phyloP scores from a whole-genome alignment of 1,284 basidiomycete species.

The Boletellus sp. region DNA sequence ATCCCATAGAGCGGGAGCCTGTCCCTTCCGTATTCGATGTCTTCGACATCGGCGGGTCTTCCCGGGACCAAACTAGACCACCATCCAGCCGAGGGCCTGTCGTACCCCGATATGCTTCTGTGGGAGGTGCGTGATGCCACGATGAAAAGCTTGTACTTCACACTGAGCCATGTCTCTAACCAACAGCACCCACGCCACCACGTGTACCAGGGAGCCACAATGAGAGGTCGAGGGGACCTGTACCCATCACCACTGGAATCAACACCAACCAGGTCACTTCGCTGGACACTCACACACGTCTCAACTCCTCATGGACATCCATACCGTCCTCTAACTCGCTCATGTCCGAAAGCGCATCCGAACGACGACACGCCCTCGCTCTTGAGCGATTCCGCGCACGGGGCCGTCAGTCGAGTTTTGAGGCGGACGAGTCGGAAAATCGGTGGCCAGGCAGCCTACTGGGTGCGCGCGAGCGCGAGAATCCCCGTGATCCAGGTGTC shows the following conservation, averaged over 20 bases:
- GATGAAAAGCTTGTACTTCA: neutral
- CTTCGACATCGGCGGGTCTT: slow-evolving; percentile 22
- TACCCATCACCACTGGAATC: slow-evolving; percentile 9
- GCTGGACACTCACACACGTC: slow-evolving; percentile 20
- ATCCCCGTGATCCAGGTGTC: slow-evolving; percentile 8
- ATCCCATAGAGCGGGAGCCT: slow-evolving; percentile 19
- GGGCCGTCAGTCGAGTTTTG: slow-evolving; percentile 21
- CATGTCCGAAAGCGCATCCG: slow-evolving; percentile 42
- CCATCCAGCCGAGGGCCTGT: slow-evolving; percentile 9
- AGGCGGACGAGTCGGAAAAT: slow-evolving; percentile 24
- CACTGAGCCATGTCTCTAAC: slow-evolving; percentile 5
- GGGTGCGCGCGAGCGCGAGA: slow-evolving; percentile 19
- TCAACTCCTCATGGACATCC: slow-evolving; percentile 28
- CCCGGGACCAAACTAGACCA: slow-evolving; percentile 18
- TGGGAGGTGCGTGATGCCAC: slow-evolving; percentile 14
- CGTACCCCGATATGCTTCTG: slow-evolving; percentile 8
- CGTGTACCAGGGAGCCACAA: slow-evolving; percentile 10
- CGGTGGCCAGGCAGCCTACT: slow-evolving; percentile 23
- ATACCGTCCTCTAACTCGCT: slow-evolving; percentile 40
- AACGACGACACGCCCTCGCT: slow-evolving; percentile 34
- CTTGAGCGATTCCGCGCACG: slow-evolving; percentile 29
- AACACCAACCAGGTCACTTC: slow-evolving; percentile 9
- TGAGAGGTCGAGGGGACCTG: slow-evolving; percentile 20
- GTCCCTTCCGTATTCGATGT: slow-evolving; percentile 30
- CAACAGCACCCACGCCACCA: slow-evolving; percentile 17